Evolutionary conservation across 148 eudicot species (phyloP).

Genomic region (Suaeda aralocaspica): DNA sequence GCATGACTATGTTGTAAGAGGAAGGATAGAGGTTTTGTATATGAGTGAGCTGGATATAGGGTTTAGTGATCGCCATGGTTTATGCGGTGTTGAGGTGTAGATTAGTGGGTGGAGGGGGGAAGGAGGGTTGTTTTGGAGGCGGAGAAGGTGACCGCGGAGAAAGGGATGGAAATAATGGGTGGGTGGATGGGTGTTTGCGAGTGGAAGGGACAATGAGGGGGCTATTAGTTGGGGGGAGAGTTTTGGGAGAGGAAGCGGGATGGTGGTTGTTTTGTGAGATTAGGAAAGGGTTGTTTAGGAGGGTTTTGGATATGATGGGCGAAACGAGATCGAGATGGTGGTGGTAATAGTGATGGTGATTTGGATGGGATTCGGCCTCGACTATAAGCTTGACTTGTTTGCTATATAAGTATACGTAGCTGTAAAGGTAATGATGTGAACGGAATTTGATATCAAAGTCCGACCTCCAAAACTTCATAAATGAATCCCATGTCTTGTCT

Average conservation of each 20-base stretch:
- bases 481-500: no score
- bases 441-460: no score
- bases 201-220: constrained; percentile 36
- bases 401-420: no score
- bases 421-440: no score
- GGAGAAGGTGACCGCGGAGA: constrained; percentile 41
- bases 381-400: no score
- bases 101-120: constrained; percentile 25
- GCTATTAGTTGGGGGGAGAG: constrained; percentile 44
- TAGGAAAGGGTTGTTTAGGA: constrained; percentile 25
- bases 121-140: constrained; percentile 35
- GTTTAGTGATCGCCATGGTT: constrained; percentile 35
- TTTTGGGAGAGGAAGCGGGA: constrained; percentile 40
- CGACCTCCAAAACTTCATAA: no score
- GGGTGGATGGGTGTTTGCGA: constrained; percentile 36
- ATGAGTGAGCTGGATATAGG: constrained; percentile 55
- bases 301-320: constrained; percentile 6
- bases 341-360: background rate
- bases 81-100: constrained; percentile 19
- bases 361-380: background rate
- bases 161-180: constrained; percentile 36
- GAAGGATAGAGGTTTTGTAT: constrained; percentile 45
- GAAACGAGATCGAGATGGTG: background rate
- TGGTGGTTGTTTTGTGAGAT: constrained; percentile 41
- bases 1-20: constrained; percentile 49